phyloP scores from a whole-genome alignment of 148 eudicot genomes.

The Limonium bicolor region DNA sequence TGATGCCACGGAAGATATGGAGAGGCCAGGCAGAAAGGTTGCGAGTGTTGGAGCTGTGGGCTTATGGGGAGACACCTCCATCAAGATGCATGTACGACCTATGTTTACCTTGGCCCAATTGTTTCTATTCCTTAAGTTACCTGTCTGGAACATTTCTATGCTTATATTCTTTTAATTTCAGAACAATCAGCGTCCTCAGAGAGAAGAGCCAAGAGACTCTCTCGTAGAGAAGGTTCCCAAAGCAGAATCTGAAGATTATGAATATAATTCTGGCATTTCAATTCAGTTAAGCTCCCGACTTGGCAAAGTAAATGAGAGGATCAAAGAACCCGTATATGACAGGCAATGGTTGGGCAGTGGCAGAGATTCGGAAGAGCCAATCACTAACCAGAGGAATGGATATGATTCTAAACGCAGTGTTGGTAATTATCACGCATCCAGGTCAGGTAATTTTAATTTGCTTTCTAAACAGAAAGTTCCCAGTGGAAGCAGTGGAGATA shows the following conservation, averaged over 20 bases:
- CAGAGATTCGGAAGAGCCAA: constrained; percentile 26
- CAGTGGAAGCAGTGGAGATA: constrained; percentile 30
- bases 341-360: constrained; percentile 45
- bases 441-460: constrained; percentile 13
- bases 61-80: constrained; percentile 31
- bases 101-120: too few relatives aligned
- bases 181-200: constrained; percentile 31
- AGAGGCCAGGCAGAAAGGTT: constrained; percentile 24
- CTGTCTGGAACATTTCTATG: not conserved
- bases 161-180: constrained; percentile 1
- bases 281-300: constrained; percentile 29
- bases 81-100: constrained; percentile 28
- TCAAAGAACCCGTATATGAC: constrained; percentile 20
- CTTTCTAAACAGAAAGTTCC: constrained; percentile 19
- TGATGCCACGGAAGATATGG: constrained; percentile 27
- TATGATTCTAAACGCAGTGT: constrained; percentile 34
- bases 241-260: constrained; percentile 39
- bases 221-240: constrained; percentile 27
- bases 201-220: constrained; percentile 23
- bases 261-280: constrained; percentile 27
- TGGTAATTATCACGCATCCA: constrained; percentile 21
- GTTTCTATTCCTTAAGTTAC: not conserved
- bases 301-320: constrained; percentile 26
- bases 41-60: constrained; percentile 21
- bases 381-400: constrained; percentile 45